Percentiles rank a stretch among this genome's conserved stretches.
Conservation (phyloP, 2,329 filamentous ascomycete species). For the Thelonectria rubi region DNA sequence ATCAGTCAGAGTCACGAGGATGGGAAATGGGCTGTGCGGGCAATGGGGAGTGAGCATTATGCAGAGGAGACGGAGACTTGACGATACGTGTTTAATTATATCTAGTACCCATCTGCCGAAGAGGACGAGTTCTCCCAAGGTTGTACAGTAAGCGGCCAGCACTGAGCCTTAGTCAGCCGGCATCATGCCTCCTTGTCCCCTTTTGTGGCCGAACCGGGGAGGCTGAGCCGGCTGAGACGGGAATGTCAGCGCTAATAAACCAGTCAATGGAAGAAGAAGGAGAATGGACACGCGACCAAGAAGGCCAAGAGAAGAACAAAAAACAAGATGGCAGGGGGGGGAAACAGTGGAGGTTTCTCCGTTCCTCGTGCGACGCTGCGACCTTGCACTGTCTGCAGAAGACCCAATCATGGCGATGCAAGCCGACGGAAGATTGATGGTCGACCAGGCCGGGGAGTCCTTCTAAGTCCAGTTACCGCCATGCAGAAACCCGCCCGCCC, state of each 20-base stretch:
- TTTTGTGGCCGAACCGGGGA: background rate
- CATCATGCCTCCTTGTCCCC: background rate
- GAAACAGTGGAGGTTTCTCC: background rate
- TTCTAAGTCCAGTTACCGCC: background rate
- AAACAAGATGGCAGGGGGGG: background rate
- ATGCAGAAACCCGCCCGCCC: background rate
- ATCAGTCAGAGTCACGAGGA: background rate
- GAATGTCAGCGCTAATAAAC: background rate
- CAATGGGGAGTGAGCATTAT: background rate
- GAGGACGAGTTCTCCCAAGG: background rate
- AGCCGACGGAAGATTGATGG: no score
- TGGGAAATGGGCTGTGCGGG: background rate
- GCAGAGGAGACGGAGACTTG: background rate
- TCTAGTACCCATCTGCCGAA: no score
- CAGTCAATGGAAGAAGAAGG: background rate
- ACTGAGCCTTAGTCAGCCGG: background rate
- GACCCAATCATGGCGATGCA: background rate
- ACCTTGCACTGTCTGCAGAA: no score
- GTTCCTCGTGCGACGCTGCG: background rate
- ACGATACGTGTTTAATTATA: background rate
- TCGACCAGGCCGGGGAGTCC: background rate
- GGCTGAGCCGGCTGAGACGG: background rate
- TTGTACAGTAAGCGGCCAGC: background rate
- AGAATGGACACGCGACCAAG: background rate
- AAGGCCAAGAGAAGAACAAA: background rate